These are phyloP conservation scores for Polysphondylium violaceum DNA, from an alignment of 78 protist genomes.

Conservation along the genomic window DNA sequence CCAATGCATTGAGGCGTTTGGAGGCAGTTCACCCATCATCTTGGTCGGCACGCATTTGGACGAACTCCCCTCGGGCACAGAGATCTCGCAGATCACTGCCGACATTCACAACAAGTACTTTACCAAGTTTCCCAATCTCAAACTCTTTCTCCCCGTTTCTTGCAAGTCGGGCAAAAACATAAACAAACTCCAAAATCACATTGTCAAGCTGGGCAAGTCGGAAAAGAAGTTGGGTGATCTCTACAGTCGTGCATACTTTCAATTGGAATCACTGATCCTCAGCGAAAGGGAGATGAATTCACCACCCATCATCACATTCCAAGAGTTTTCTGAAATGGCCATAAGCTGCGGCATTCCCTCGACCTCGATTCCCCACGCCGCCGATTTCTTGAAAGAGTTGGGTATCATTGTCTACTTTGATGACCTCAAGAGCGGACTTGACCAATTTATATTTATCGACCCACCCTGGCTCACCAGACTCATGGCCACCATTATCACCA, in stretches of 20 bases:
- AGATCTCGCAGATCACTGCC: constrained; percentile 5
- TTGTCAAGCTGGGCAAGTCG: constrained; percentile 33
- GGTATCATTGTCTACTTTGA: constrained; percentile 73
- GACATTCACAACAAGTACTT: constrained; percentile 39
- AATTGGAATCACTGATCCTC: constrained; percentile 46
- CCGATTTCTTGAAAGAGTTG: constrained; percentile 44
- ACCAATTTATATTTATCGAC: constrained; percentile 55
- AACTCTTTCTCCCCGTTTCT: constrained; percentile 42
- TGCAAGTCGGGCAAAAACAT: constrained; percentile 68
- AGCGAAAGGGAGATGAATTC: constrained; percentile 70
- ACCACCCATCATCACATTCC: constrained; percentile 65
- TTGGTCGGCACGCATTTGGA: constrained; percentile 84
- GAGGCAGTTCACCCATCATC: constrained; percentile 58
- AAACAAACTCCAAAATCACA: constrained; percentile 48
- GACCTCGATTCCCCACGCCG: neutral
- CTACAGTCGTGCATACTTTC: constrained; percentile 15
- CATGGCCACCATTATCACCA: constrained; percentile 65
- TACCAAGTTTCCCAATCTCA: constrained; percentile 48
- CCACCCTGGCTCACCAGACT: constrained; percentile 74
- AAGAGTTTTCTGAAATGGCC: constrained; percentile 59
- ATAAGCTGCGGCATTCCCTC: constrained; percentile 28
- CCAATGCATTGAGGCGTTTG: constrained; percentile 70
- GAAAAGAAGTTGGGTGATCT: constrained; percentile 57
- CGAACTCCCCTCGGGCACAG: constrained; percentile 44
- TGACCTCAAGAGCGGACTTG: constrained; percentile 43